Evolutionary conservation across 2,329 filamentous ascomycete species (phyloP).

Genomic region (Hymenotorrendiella dingleyae): DNA sequence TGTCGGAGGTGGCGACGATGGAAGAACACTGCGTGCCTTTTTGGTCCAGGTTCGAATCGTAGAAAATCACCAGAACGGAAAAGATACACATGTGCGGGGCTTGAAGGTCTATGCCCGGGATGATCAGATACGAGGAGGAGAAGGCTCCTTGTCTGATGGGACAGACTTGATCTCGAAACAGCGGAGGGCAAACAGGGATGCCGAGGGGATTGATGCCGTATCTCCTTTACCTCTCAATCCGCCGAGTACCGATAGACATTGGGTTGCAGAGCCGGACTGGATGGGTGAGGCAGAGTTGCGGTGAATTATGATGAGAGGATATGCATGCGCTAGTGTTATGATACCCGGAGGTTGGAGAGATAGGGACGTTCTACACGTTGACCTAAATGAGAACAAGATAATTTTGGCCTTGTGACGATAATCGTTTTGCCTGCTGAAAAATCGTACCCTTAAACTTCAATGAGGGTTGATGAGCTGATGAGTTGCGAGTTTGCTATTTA

Average conservation of each 20-base stretch:
- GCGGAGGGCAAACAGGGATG: conserved; percentile 4
- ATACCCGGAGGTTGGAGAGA: too few species aligned
- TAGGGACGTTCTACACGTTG: too few species aligned
- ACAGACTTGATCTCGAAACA: conserved; percentile 4
- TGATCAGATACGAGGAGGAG: conserved; percentile 21
- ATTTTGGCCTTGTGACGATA: too few species aligned
- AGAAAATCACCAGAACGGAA: conserved; percentile 98
- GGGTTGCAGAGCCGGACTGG: conserved; percentile 28
- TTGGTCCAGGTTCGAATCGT: conserved; percentile 85
- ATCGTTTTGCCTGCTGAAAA: too few species aligned
- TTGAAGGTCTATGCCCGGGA: conserved; percentile 70
- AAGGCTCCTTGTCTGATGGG: conserved; percentile 6
- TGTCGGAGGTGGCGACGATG: conserved; percentile 53
- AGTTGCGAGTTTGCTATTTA: too few species aligned
- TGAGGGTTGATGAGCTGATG: too few species aligned
- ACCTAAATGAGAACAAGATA: too few species aligned
- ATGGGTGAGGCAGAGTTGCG: conserved; percentile 32
- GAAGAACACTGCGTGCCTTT: conserved; percentile 76
- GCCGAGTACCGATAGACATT: conserved; percentile 13
- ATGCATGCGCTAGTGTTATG: too few species aligned
- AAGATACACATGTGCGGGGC: conserved; percentile 94
- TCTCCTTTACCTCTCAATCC: background rate
- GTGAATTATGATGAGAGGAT: conserved; percentile 18
- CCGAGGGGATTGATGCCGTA: conserved; percentile 2
- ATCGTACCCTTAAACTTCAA: too few species aligned